Conservation (phyloP, 164 flowering plant species). For the Akebia trifoliata region DNA sequence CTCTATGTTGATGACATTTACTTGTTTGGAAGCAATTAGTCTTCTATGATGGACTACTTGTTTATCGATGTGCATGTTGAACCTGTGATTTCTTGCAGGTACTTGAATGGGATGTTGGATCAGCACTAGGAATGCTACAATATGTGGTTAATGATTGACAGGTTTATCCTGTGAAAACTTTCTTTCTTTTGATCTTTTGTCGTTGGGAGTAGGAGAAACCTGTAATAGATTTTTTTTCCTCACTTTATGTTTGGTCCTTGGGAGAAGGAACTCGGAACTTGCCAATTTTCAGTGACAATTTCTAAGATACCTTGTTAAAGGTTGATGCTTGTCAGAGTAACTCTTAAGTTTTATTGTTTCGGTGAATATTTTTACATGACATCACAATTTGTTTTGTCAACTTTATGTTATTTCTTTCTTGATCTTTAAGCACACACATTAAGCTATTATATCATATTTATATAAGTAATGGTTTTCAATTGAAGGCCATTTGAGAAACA, state of each 20-base stretch:
- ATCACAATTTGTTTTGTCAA: no score
- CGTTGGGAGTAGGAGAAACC: background rate
- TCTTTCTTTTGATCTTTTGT: background rate
- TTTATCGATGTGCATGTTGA: background rate
- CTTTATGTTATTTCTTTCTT: no score
- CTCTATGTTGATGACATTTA: no score
- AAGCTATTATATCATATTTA: no score
- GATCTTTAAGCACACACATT: no score
- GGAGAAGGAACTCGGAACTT: background rate
- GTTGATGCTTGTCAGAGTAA: no score
- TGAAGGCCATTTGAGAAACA: no score
- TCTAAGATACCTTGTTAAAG: no score
- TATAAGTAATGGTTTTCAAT: no score
- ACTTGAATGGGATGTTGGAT: slow-evolving; percentile 8
- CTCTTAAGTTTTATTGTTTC: no score
- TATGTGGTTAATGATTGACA: background rate
- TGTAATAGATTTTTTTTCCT: no score
- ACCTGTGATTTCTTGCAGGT: slow-evolving; percentile 10
- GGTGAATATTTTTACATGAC: no score
- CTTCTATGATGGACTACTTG: background rate
- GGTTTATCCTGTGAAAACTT: slow-evolving; percentile 4
- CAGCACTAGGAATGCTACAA: slow-evolving; percentile 1
- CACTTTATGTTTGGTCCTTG: background rate
- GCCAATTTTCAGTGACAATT: background rate
- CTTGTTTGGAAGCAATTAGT: background rate